Evolutionary conservation across 2,329 filamentous ascomycete species (phyloP).

Genomic region (Coleophoma crateriformis): DNA sequence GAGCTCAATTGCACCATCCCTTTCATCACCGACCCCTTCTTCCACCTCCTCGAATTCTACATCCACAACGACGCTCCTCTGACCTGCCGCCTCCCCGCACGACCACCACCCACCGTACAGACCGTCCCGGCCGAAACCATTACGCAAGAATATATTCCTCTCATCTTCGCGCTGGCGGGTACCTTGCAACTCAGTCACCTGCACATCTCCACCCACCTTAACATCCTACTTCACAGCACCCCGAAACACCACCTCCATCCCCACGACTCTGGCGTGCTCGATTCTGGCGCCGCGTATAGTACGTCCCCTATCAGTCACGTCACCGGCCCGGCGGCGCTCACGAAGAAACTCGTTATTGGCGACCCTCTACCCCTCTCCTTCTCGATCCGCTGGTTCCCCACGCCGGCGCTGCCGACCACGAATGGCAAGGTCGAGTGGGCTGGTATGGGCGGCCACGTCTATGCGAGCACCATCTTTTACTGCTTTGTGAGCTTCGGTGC

Average conservation of each 20-base stretch:
- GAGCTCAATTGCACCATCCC: conserved; percentile 82
- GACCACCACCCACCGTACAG: conserved; percentile 51
- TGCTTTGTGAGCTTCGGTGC: conserved; percentile 52
- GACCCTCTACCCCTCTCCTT: conserved; percentile 76
- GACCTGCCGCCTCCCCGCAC: conserved; percentile 80
- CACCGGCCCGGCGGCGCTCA: conserved; percentile 38
- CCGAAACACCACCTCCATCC: conserved; percentile 57
- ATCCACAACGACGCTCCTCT: conserved; percentile 94
- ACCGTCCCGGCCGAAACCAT: conserved; percentile 34
- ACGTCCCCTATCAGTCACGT: conserved; percentile 63
- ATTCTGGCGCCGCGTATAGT: conserved; percentile 83
- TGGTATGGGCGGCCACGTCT: conserved; percentile 58
- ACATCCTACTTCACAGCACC: conserved; percentile 70
- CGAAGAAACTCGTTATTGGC: conserved; percentile 73
- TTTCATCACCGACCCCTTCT: conserved; percentile 72
- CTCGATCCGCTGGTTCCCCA: conserved; percentile 82
- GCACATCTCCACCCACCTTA: conserved; percentile 84
- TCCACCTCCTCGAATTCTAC: conserved; percentile 93
- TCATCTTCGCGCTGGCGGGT: conserved; percentile 84
- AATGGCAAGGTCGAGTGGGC: conserved; percentile 61
- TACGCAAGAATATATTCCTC: conserved; percentile 65
- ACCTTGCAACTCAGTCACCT: conserved; percentile 85
- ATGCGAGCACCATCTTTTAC: conserved; percentile 59
- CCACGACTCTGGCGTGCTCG: conserved; percentile 71
- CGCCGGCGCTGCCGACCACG: conserved; percentile 62